These are phyloP conservation scores for Diaporthe humulicola DNA, from an alignment of 2,329 filamentous ascomycete species.

Conservation along the genomic window DNA sequence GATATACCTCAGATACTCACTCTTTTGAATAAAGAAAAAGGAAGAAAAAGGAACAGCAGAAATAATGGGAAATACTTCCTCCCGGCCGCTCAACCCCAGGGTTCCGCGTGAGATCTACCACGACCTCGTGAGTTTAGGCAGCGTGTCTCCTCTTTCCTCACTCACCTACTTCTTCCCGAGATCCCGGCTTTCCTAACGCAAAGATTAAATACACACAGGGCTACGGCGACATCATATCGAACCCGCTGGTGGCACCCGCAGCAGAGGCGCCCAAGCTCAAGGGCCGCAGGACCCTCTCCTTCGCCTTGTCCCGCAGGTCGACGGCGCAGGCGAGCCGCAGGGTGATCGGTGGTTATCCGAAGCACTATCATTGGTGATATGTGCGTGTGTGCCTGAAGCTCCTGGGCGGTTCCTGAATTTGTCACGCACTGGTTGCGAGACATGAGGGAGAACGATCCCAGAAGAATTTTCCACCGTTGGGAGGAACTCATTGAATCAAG, in stretches of 20 bases:
- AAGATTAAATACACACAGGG: neutral
- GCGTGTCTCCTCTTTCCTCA: accelerated
- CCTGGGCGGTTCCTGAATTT: neutral
- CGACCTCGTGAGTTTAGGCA: neutral
- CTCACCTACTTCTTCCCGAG: neutral
- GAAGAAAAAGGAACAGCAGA: neutral
- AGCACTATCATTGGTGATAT: constrained; percentile 16
- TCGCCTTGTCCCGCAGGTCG: neutral
- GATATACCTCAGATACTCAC: neutral
- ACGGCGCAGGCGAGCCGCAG: neutral
- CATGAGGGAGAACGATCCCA: too few relatives aligned
- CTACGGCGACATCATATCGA: neutral
- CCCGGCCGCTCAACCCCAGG: neutral
- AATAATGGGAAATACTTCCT: constrained; percentile 19
- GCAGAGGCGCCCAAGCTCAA: neutral
- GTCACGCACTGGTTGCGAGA: neutral
- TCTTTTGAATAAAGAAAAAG: neutral
- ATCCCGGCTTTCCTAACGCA: too few relatives aligned
- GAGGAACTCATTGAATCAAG: neutral
- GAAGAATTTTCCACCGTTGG: too few relatives aligned
- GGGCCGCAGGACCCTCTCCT: neutral
- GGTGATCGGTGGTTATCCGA: constrained; percentile 22
- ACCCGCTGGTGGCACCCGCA: neutral
- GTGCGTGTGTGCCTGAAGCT: too few relatives aligned
- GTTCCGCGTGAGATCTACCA: neutral